Evolutionary conservation across 768 basidiomycete genomes (phyloP), one percentile per base, ranked within the genome.

Genomic region (Filobasidium wieringae): DNA sequence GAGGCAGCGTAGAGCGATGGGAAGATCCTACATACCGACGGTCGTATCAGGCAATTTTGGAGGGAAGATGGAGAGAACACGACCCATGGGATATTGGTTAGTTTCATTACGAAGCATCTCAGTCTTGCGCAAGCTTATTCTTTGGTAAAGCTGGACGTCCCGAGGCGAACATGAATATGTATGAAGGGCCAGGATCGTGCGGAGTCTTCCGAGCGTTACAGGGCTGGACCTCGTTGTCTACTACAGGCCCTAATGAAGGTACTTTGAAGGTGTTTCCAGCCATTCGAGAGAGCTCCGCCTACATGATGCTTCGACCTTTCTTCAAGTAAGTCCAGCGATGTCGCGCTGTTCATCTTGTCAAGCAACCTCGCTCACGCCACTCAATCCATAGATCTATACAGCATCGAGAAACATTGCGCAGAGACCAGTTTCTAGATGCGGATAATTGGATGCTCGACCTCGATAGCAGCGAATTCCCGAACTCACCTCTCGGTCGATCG

Each of bases 301-400:
- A 87, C 68, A 77, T 79, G 59, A 82, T 87, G 32, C 76, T 88
- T 5, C 79, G 86, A 17, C 86, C 86, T 0, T 87, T 88, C 79
- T 86, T 88, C 77, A 33, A 41, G 58, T 53, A 41, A 2, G 45
- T 49, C 11, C 24, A 3, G 55, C 40, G 22, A 56, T 49, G 15
- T 31, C 32, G 7, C 34, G 45, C 17, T 24, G 32, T 24, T 27
- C 34, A 9, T 47, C 47, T 24, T 45, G 32, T 2, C 30, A 22
- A 17, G 51, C 51, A n/a, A n/a, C n/a, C n/a, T 32, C 45, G 47
- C 36, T 36, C 37, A n/a, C n/a, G n/a, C n/a, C n/a, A n/a, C n/a
- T n/a, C n/a, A n/a, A n/a, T n/a, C n/a, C n/a, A n/a, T n/a, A n/a
- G n/a, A n/a, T n/a, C n/a, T n/a, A n/a, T n/a, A n/a, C n/a, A n/a